Conservation (phyloP, 2,329 filamentous ascomycete species). For the Clarireedia homoeocarpa region DNA sequence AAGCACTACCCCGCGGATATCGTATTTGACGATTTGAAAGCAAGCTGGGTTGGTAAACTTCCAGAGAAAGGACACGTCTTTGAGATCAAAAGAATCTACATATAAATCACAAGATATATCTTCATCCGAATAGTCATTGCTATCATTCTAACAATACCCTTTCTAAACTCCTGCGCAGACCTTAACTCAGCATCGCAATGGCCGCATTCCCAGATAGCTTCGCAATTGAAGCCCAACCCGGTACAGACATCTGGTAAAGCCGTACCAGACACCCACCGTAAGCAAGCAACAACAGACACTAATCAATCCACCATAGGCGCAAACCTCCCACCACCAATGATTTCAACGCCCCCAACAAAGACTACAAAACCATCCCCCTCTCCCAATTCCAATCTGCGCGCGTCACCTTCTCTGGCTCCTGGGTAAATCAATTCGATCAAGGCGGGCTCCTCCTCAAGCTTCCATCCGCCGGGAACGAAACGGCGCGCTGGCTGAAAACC, state of each 20-base stretch:
- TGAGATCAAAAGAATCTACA: too few relatives aligned
- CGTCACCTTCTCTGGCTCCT: not conserved
- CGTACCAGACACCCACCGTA: not conserved
- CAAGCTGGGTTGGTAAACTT: too few relatives aligned
- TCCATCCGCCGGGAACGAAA: not conserved
- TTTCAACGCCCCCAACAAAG: conserved; percentile 2
- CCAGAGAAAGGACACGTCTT: too few relatives aligned
- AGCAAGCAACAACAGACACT: conserved; percentile 29
- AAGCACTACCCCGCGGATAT: too few relatives aligned
- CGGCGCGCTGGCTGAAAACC: conserved; percentile 5
- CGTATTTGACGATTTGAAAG: too few relatives aligned
- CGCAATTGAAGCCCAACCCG: not conserved
- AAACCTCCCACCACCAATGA: conserved; percentile 5
- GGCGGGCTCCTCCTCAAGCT: conserved; percentile 3
- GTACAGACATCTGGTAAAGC: not conserved
- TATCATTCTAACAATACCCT: not conserved
- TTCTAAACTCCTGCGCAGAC: not conserved
- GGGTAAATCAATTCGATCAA: conserved; percentile 5
- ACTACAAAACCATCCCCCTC: not conserved
- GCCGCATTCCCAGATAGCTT: not conserved
- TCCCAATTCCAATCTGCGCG: not conserved
- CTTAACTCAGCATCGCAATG: not conserved
- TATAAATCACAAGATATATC: too few relatives aligned
- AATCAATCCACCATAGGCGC: not conserved
- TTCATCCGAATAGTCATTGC: too few relatives aligned